Percentiles rank a stretch among this genome's conserved stretches.
These are phyloP conservation scores for Fusarium camptoceras DNA, from an alignment of 2,329 filamentous ascomycete genomes.

Conservation along the genomic window DNA sequence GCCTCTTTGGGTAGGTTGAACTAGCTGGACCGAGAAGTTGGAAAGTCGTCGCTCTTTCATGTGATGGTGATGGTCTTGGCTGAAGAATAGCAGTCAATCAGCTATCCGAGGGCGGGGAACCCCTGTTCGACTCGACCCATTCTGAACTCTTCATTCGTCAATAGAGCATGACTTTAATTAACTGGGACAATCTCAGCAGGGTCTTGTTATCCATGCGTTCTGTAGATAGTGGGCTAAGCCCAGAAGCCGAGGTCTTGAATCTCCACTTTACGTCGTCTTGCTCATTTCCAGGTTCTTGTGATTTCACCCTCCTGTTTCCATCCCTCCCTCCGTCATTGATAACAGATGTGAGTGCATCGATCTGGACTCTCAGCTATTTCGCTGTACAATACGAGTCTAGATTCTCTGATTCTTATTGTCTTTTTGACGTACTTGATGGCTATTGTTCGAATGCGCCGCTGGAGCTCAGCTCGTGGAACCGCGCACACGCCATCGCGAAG, in stretches of 20 bases:
- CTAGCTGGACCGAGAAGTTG: not conserved
- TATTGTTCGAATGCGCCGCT: conserved; percentile 41
- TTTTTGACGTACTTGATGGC: conserved; percentile 38
- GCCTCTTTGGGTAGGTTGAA: conserved; percentile 14
- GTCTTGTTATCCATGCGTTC: conserved; percentile 5
- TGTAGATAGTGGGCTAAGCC: conserved; percentile 9
- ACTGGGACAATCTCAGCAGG: conserved; percentile 29
- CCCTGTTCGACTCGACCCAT: conserved; percentile 24
- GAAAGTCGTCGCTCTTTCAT: conserved; percentile 14
- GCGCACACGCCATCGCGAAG: conserved; percentile 28
- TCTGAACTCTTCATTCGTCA: conserved; percentile 15
- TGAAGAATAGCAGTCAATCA: conserved; percentile 8
- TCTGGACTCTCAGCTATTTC: conserved; percentile 22
- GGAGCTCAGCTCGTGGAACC: conserved; percentile 44
- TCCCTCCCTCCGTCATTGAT: conserved; percentile 9
- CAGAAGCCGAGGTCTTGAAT: conserved; percentile 34
- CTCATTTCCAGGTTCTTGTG: conserved; percentile 43
- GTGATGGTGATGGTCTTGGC: conserved; percentile 20
- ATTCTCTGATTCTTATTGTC: not conserved
- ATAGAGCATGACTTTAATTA: conserved; percentile 33
- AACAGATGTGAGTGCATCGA: conserved; percentile 28
- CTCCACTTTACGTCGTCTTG: conserved; percentile 34
- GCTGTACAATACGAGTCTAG: conserved; percentile 10
- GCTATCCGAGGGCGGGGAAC: conserved; percentile 37
- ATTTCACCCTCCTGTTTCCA: conserved; percentile 26